Evolutionary conservation across 176 grass and related monocot genomes (phyloP), one percentile per base, ranked within the genome.

Genomic region (Phyllostachys edulis): DNA sequence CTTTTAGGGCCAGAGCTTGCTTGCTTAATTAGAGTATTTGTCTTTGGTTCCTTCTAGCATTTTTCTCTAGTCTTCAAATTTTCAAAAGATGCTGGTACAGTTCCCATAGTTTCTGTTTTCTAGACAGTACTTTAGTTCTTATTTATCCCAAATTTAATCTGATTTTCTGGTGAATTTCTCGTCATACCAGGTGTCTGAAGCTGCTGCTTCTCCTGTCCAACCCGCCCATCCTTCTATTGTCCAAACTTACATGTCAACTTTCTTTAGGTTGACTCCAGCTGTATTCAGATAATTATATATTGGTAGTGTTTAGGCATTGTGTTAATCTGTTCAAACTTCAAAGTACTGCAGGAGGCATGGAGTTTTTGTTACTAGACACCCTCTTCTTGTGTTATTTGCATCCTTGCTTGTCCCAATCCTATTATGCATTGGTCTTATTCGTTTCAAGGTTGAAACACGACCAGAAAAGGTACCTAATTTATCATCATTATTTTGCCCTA

Each of bases 361-460:
- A 45, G 76, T 70, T 69, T 94, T 95, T 83, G 85, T 99, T 71
- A 73, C 93, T 79, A 95, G 81, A 86, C 77, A 92, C 56, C 93
- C 96, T 81, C 83, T 88, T 66, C 86, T 91, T 76, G 87, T 99
- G 77, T 95, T 99, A 87, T 69, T 75, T 73, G 69, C 90, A 68
- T 95, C 91, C 47, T 79, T 99, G 88, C 89, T 85, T 82, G 77
- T 99, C 82, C 96, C 96, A 84, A 86, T 90, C 60, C 88, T 99
- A 47, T 78, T 99, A 76, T 93, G 91, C 80, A 86, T 90, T 81
- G 96, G 96, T 49, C 80, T 99, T 45, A 87, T 93, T 83, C 85
- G 14, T 84, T 96, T 99, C 89, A 96, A 99, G 57, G 93, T 99
- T 67, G 96, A 99, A 92, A 90, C 93, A 66, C 80, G 86, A 45